A percentile compares a stretch with the other conserved stretches of the same genome.
Conservation (phyloP, 192 early-diverging fungal species). For the Gamsiella multidivaricata region DNA sequence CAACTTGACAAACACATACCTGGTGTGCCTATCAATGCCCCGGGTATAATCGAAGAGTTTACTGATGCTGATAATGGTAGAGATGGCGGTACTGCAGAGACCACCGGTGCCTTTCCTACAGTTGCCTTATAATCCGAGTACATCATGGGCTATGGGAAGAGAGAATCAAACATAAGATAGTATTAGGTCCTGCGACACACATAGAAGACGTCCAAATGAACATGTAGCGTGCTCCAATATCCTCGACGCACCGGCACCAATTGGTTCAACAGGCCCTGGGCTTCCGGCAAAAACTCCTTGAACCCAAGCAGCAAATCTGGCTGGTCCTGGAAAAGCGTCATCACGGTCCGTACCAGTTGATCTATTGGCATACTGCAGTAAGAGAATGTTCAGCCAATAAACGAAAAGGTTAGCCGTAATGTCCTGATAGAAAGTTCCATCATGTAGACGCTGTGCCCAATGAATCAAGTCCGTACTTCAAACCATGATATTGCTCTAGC, state of each 20-base stretch:
- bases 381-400: background rate
- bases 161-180: background rate
- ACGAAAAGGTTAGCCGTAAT: too few species aligned
- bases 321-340: slow-evolving; percentile 53
- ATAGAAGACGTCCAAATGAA: background rate
- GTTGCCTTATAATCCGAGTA: slow-evolving; percentile 47
- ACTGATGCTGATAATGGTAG: slow-evolving; percentile 5
- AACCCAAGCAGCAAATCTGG: slow-evolving; percentile 48
- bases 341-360: slow-evolving; percentile 40
- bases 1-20: background rate
- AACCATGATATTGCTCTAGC: slow-evolving; percentile 41
- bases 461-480: slow-evolving; percentile 20
- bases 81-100: background rate
- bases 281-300: slow-evolving; percentile 50
- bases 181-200: background rate
- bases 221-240: background rate
- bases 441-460: too few species aligned
- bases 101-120: background rate
- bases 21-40: slow-evolving; percentile 7
- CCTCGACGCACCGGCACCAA: slow-evolving; percentile 32
- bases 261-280: slow-evolving; percentile 39
- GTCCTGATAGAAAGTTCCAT: too few species aligned
- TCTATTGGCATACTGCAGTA: slow-evolving; percentile 33
- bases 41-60: slow-evolving; percentile 17
- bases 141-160: slow-evolving; percentile 44